Base-by-base conservation (phyloP, 495 filamentous ascomycete species). In the Aspergillus conjunctus region DNA sequence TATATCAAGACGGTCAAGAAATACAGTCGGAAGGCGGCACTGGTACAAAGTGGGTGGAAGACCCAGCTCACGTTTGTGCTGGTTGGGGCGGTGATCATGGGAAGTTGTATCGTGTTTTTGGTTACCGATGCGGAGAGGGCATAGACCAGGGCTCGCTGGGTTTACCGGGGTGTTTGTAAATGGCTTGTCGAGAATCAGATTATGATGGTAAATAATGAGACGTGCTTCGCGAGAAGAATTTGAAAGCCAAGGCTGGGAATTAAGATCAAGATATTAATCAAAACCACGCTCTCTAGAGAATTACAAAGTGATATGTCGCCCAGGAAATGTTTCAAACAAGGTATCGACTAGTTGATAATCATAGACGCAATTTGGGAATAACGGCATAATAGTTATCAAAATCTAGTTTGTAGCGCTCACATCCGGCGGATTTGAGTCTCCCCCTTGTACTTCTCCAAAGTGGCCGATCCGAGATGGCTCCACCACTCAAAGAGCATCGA, bases 401-500 rank as follows among this genome's bases (percentile, higher is more conserved):
- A 59, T 33, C 44, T 52, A 17, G 14, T 9, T 51, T 30, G 10
- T 26, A 51, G 3, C 11, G 33, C 43, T 77, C 62, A 87, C 94
- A 98, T 97, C 59, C 94, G 86, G 49, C 91, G 85, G 62, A 98
- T 98, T 67, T 90, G 79, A 70, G 83, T 88, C 79, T 98, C 92
- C 63, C 88, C 87, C 74, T 80, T 84, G 78, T 94, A 97, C 77
- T 89, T 88, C 54, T 96, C 91, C 63, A 98, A 77, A 4, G 81
- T 76, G 7, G 87, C 82, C 26, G 82, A 79, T 61, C 92, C 88
- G 33, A 98, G 84, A 73, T 92, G 88, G 67, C 87, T 84, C 94
- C 94, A 99, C 94, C 94, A 99, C 73, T 98, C 92, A 68, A 95
- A 98, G 46, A 99, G 85, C 92, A 98, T 90, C 53, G 91, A 92